Conservation (phyloP, 2,329 filamentous ascomycete genomes). For the Sporothrix pseudoabietina region DNA sequence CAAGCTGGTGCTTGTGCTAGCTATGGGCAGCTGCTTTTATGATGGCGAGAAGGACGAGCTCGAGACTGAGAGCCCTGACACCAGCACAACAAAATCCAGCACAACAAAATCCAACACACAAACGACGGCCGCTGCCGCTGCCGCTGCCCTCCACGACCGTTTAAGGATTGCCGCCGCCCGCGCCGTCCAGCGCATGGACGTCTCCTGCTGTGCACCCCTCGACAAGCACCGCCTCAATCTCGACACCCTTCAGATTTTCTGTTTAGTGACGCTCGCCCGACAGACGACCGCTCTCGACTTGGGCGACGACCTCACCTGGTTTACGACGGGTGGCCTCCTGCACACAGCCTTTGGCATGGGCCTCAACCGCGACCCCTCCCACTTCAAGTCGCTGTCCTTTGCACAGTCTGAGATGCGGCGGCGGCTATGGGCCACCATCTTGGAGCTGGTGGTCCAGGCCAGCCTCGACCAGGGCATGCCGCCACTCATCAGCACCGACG, state of each 20-base stretch:
- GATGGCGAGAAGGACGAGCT: conserved; percentile 37
- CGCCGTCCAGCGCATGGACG: conserved; percentile 29
- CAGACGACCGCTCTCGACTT: conserved; percentile 44
- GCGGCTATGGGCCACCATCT: conserved; percentile 58
- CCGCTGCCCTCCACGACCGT: conserved; percentile 17
- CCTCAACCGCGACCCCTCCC: conserved; percentile 58
- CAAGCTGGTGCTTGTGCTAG: conserved; percentile 52
- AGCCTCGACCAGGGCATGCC: conserved; percentile 55
- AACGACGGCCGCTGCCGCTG: not conserved
- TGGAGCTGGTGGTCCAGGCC: conserved; percentile 57
- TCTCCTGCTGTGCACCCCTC: conserved; percentile 28
- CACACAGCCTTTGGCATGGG: conserved; percentile 61
- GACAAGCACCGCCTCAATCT: conserved; percentile 33
- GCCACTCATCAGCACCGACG: conserved; percentile 49
- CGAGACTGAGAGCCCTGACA: not conserved
- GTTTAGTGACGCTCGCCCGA: conserved; percentile 32
- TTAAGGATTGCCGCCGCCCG: conserved; percentile 31
- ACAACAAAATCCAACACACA: not conserved
- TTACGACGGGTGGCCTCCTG: conserved; percentile 53
- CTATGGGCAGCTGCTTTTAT: conserved; percentile 49
- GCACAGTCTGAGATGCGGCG: conserved; percentile 57
- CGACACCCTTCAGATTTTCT: conserved; percentile 34
- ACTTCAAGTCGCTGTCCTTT: conserved; percentile 51
- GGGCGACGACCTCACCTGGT: conserved; percentile 56
- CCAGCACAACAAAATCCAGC: not conserved